phyloP scores from a whole-genome alignment of 78 protist species.

The Protostelium mycophagum region DNA sequence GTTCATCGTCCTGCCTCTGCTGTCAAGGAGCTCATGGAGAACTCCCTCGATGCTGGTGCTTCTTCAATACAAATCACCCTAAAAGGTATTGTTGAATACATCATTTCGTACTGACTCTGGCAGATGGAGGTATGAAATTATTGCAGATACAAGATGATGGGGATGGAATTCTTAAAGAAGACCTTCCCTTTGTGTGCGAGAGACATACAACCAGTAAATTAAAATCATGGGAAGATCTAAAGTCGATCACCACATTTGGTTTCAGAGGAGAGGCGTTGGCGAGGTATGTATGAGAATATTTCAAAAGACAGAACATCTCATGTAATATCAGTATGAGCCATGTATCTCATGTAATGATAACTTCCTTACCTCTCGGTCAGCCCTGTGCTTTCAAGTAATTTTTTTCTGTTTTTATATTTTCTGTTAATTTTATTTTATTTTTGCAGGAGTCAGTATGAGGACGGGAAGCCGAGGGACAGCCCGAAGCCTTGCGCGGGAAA shows the following conservation, averaged over 20 bases:
- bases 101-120: slow-evolving; percentile 18
- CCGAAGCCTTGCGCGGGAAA: slow-evolving; percentile 90
- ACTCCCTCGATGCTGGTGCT: slow-evolving; percentile 89
- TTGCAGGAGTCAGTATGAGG: not conserved
- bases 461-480: not conserved
- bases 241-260: slow-evolving; percentile 70
- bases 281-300: not conserved
- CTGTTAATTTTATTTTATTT: too few relatives aligned
- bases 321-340: slow-evolving; percentile 67
- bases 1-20: slow-evolving; percentile 79
- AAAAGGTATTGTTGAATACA: slow-evolving; percentile 19
- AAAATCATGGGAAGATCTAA: slow-evolving; percentile 64
- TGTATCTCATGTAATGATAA: slow-evolving; percentile 84
- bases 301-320: not conserved
- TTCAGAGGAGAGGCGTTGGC: slow-evolving; percentile 98
- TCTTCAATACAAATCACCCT: slow-evolving; percentile 50
- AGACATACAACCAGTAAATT: slow-evolving; percentile 86
- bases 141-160: slow-evolving; percentile 88
- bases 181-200: slow-evolving; percentile 37
- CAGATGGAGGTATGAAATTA: slow-evolving; percentile 84
- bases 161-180: slow-evolving; percentile 47
- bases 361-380: slow-evolving; percentile 58
- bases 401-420: not conserved
- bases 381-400: slow-evolving; percentile 40
- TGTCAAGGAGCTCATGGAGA: slow-evolving; percentile 91